Conservation (phyloP, 78 protist species). For the Ministeria vibrans region DNA sequence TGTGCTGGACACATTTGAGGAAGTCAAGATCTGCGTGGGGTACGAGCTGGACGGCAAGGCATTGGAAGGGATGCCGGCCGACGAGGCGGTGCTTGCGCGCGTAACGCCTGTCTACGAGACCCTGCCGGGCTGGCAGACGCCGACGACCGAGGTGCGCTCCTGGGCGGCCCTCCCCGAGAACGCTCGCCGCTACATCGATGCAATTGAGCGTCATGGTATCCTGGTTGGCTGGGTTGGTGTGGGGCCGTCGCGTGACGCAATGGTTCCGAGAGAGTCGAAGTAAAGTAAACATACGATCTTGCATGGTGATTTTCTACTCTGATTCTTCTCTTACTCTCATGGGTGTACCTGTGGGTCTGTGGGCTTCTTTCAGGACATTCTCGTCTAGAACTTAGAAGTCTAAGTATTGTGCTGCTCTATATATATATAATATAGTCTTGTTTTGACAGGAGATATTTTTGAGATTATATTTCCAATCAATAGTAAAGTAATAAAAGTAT, state of each 20-base stretch:
- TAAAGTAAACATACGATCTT: too few species aligned
- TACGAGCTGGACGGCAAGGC: conserved; percentile 52
- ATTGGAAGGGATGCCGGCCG: conserved; percentile 44
- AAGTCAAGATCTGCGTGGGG: conserved; percentile 64
- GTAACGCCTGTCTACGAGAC: conserved; percentile 69
- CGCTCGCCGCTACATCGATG: conserved; percentile 48
- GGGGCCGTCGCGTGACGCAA: conserved; percentile 40
- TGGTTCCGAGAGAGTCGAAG: too few species aligned
- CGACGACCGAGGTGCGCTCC: conserved; percentile 20
- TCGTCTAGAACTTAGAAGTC: too few species aligned
- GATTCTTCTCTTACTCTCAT: neutral
- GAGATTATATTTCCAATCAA: too few species aligned
- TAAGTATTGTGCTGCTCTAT: too few species aligned
- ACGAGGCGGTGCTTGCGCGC: conserved; percentile 13
- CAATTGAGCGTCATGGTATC: conserved; percentile 25
- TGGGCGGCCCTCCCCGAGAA: conserved; percentile 63
- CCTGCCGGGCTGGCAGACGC: conserved; percentile 69
- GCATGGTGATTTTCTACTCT: neutral
- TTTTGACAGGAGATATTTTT: too few species aligned
- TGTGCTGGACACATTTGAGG: conserved; percentile 54
- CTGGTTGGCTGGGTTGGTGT: conserved; percentile 38
- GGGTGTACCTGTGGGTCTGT: too few species aligned
- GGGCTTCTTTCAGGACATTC: too few species aligned
- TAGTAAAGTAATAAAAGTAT: too few species aligned
- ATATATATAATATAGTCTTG: too few species aligned